Conservation (phyloP, 805 yeast species). For the Candida hispaniensis region DNA sequence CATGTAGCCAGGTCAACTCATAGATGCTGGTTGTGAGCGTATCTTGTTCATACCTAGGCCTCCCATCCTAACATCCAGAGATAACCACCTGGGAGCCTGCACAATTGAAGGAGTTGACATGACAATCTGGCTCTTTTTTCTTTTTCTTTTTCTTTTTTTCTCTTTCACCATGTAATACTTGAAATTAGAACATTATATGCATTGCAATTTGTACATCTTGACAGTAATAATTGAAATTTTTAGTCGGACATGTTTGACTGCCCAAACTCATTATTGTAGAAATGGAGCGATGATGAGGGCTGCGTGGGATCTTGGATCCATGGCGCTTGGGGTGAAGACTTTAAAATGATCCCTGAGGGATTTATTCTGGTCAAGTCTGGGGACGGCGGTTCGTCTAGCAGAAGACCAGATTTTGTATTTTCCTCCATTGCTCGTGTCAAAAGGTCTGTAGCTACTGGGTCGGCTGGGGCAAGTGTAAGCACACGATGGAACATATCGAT, state of each 20-base stretch:
- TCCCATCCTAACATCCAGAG: no score
- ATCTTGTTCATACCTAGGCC: no score
- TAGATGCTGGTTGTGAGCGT: no score
- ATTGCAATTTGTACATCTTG: no score
- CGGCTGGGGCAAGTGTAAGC: slow-evolving; percentile 64
- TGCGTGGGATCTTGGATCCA: slow-evolving; percentile 8
- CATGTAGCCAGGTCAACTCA: no score
- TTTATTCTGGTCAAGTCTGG: slow-evolving; percentile 8
- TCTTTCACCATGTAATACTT: no score
- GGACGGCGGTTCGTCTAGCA: slow-evolving; percentile 1
- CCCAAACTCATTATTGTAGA: slow-evolving; percentile 3
- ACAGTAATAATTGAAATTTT: background rate
- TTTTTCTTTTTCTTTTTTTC: no score
- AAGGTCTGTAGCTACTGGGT: slow-evolving; percentile 75
- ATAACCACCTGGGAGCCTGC: no score
- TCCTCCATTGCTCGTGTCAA: slow-evolving; percentile 51
- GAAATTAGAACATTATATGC: no score
- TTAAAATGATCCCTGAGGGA: slow-evolving; percentile 9
- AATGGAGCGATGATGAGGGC: slow-evolving; percentile 8
- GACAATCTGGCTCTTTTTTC: no score
- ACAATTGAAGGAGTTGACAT: no score
- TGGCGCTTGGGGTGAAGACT: slow-evolving; percentile 1
- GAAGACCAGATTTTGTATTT: slow-evolving; percentile 15
- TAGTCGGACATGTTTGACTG: background rate
- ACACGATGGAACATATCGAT: slow-evolving; percentile 73